Evolutionary conservation across 2,329 filamentous ascomycete species (phyloP), one percentile per base, ranked within the genome.

Genomic region (Bipolaris victoriae): DNA sequence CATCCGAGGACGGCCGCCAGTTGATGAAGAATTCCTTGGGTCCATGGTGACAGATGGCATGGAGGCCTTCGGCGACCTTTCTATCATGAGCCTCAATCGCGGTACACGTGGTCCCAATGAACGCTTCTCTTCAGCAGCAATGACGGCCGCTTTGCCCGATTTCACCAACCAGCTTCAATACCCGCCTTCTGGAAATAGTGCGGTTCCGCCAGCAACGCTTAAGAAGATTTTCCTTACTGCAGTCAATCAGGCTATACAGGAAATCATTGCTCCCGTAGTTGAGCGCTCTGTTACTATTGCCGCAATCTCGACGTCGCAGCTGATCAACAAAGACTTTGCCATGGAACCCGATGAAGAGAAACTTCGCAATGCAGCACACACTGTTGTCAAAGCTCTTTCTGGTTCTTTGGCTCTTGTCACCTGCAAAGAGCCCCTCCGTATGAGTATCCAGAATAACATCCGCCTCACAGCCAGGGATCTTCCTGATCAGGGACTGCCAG

Each of bases 241-340:
- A 36, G 90, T 97, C 52, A 92, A 91, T 45, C 90, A 92, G 58
- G 94, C 96, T 31, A 89, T 99, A 40, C 89, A 92, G 58, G 96
- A 99, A 71, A 99, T 99, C 54, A 98, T 99, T 59, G 92, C 94
- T 51, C 96, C 95, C 22, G 95, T 99, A 1, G 96, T 99, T 13
- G 96, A 99, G 75, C 87, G 95, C 52, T 99, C 95, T 2, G 94
- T 99, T 37, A 98, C 96, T 0, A 99, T 99, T 74, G 95, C 95
- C 44, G 94, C 94, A 1, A 98, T 99, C 58, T 96, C 94, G 2
- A 97, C 96, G 0, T 90, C 92, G 60, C 92, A 98, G 76, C 90
- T 99, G 78, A 91, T 99, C 40, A 88, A 91, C 67, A 99, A 99
- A 75, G 95, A 99, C 74, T 99, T 98, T 73, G 90, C 91, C 0